Evolutionary conservation across 1,284 basidiomycete genomes (phyloP).

Genomic region (Leccinum holopus): DNA sequence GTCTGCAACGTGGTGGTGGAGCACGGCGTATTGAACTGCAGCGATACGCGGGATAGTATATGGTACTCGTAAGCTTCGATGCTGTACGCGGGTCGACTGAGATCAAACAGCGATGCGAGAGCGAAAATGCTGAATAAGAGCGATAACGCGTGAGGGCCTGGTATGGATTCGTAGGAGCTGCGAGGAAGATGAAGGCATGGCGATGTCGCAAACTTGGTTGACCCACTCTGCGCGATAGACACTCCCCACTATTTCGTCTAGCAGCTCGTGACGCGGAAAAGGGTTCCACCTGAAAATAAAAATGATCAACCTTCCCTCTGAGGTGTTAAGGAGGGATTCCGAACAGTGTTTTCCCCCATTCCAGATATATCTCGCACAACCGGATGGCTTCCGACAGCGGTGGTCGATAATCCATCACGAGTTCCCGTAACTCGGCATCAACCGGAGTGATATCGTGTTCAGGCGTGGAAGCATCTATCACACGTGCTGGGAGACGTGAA

Average conservation of each 20-base stretch:
- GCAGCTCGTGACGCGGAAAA: slow-evolving; percentile 42
- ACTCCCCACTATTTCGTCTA: slow-evolving; percentile 47
- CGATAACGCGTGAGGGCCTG: slow-evolving; percentile 45
- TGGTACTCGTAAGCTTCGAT: slow-evolving; percentile 59
- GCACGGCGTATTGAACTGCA: slow-evolving; percentile 47
- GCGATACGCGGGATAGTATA: slow-evolving; percentile 49
- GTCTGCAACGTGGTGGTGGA: slow-evolving; percentile 50
- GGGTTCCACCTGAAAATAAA: slow-evolving; percentile 36
- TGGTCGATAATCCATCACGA: slow-evolving; percentile 47
- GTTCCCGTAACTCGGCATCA: slow-evolving; percentile 36
- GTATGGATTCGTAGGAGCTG: slow-evolving; percentile 37
- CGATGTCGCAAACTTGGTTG: slow-evolving; percentile 9
- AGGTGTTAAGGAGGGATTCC: slow-evolving; percentile 8
- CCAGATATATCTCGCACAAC: slow-evolving; percentile 55
- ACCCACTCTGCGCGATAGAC: slow-evolving; percentile 49
- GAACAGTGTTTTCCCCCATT: slow-evolving; percentile 52
- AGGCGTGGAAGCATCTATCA: slow-evolving; percentile 32
- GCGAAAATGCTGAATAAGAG: slow-evolving; percentile 58
- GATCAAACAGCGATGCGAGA: slow-evolving; percentile 52
- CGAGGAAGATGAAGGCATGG: slow-evolving; percentile 5
- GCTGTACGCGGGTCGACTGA: slow-evolving; percentile 40
- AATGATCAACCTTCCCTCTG: slow-evolving; percentile 8
- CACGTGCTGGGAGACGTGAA: slow-evolving; percentile 36
- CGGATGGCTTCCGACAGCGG: slow-evolving; percentile 52
- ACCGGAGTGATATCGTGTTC: slow-evolving; percentile 34